Evolutionary conservation across 805 yeast genomes (phyloP).

Genomic region (Saccharomycopsis selenospora): DNA sequence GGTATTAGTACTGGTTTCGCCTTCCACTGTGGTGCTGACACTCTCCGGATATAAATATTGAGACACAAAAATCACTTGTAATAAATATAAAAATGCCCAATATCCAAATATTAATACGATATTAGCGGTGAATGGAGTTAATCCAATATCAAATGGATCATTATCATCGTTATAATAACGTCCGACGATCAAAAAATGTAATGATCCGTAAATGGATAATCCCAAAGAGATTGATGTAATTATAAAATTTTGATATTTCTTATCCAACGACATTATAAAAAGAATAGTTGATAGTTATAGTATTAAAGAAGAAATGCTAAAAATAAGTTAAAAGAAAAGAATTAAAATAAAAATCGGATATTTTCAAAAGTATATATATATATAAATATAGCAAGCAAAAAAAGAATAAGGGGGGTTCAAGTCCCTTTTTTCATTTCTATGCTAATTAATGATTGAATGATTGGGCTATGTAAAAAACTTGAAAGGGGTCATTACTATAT

Average conservation of each 20-base stretch:
- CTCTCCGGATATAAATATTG: conserved; percentile 37
- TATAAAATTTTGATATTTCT: conserved; percentile 17
- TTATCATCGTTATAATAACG: conserved; percentile 29
- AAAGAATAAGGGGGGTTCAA: no score
- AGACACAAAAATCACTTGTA: conserved; percentile 46
- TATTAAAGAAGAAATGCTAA: no score
- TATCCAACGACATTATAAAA: neutral
- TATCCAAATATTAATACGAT: conserved; percentile 41
- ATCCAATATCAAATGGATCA: conserved; percentile 41
- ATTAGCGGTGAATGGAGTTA: conserved; percentile 68
- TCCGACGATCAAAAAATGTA: conserved; percentile 52
- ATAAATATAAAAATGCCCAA: conserved; percentile 49
- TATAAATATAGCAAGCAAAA: no score
- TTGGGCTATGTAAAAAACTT: no score
- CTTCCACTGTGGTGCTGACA: conserved; percentile 10
- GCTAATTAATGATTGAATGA: no score
- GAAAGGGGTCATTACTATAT: no score
- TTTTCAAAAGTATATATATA: no score
- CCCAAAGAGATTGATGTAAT: conserved; percentile 46
- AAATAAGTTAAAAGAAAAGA: no score
- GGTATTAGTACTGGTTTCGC: conserved; percentile 5
- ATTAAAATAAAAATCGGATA: no score
- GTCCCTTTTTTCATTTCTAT: no score
- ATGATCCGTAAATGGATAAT: conserved; percentile 48
- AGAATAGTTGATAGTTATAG: no score